Evolutionary conservation across 2,329 filamentous ascomycete genomes (phyloP).

Genomic region (Xylariaceae sp.): DNA sequence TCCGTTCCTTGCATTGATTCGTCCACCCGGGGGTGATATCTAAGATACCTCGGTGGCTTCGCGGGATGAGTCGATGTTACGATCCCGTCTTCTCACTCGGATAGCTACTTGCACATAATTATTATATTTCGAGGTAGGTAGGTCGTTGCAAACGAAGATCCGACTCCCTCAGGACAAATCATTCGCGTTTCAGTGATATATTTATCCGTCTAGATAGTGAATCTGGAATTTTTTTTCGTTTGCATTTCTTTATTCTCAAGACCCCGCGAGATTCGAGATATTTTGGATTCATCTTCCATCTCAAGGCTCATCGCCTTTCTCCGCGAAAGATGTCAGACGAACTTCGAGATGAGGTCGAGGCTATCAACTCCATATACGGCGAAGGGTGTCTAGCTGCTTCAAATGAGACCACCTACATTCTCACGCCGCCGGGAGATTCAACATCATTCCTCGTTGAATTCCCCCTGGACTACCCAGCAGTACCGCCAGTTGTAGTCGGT

Average conservation of each 20-base stretch:
- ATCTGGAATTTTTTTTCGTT: neutral
- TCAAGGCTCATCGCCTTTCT: neutral
- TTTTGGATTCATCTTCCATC: neutral
- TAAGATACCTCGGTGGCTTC: neutral
- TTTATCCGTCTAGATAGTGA: neutral
- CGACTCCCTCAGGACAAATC: neutral
- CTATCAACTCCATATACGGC: slow-evolving; percentile 80
- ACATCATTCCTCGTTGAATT: slow-evolving; percentile 63
- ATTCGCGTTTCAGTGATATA: neutral
- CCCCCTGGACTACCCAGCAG: slow-evolving; percentile 66
- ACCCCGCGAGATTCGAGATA: neutral
- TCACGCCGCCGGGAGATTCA: slow-evolving; percentile 60
- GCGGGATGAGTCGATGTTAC: neutral
- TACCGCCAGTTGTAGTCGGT: slow-evolving; percentile 66
- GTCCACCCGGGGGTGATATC: slow-evolving; percentile 1
- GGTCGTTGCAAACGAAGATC: neutral
- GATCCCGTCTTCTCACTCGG: neutral
- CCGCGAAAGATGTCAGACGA: slow-evolving; percentile 48
- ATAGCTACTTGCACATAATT: neutral
- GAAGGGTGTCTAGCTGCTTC: slow-evolving; percentile 52
- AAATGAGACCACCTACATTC: slow-evolving; percentile 47
- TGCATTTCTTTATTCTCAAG: neutral
- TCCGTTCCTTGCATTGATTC: slow-evolving; percentile 15
- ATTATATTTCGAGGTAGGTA: neutral
- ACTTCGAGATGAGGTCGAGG: slow-evolving; percentile 69